Evolutionary conservation across 2,329 filamentous ascomycete genomes (phyloP), one percentile per base, ranked within the genome.

Genomic region (Penicillium sp.): DNA sequence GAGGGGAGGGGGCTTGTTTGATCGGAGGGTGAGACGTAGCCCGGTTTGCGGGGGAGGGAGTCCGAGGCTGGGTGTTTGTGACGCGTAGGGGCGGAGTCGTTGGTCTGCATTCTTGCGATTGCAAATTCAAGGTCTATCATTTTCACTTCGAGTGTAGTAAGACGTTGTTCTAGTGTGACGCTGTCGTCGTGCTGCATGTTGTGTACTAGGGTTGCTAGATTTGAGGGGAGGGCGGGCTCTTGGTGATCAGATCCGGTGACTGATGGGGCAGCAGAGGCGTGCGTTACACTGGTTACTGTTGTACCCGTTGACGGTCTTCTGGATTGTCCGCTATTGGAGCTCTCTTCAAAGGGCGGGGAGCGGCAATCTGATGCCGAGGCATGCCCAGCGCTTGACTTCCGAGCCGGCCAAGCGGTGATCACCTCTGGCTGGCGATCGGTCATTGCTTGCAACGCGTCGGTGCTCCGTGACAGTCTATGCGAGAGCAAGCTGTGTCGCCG

Each of bases 111-210:
- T 49, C 78, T 75, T 1, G 77, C 76, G 55, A 81, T 77, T 5
- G 78, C 78, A 52, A 78, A 78, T 58, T 81, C 78, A 4, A 81
- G 68, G 45, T 80, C 78, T 58, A 79, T 79, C 47, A 80, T 63
- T 56, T 81, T 81, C 21, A 81, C 78, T 56, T 81, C 78, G 6
- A 81, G 64, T 0, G 78, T 80, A 32, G 75, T 76, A n/a, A 81
- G 58, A 44, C 78, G 71, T 51, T 80, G 76, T 52, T 78, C 77
- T 1, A 80, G 61, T 3, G 69, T 75, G 16, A 71, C 62, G 18
- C 69, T 70, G 22, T 74, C 73, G 50, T 75, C 71, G 36, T 71
- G 67, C 43, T 76, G 73, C 65, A 78, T 74, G 11, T 67, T 65
- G 40, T 67, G 70, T 36, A 76, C 67, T 11, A 77, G 62, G 34